phyloP scores from a whole-genome alignment of 495 filamentous ascomycete species.

The Glarea lozoyensis region DNA sequence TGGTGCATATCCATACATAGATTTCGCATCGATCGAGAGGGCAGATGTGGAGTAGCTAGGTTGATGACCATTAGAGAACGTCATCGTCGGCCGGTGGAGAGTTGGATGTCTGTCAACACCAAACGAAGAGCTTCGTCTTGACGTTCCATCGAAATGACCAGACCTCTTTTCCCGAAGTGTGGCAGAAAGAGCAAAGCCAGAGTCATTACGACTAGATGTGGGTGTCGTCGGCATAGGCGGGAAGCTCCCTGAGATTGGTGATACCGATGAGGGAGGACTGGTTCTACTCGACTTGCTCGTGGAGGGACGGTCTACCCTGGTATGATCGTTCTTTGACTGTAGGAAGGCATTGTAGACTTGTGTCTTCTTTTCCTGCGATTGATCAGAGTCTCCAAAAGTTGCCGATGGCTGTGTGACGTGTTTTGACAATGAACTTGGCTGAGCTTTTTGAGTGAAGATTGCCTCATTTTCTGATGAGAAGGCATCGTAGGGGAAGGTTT shows the following conservation, averaged over 20 bases:
- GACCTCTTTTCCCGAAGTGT: slow-evolving; percentile 90
- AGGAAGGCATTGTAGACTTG: slow-evolving; percentile 87
- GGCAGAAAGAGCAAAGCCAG: slow-evolving; percentile 74
- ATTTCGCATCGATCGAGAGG: slow-evolving; percentile 63
- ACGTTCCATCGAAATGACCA: slow-evolving; percentile 80
- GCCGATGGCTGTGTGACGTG: slow-evolving; percentile 83
- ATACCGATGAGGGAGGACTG: slow-evolving; percentile 79
- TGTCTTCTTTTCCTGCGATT: slow-evolving; percentile 31
- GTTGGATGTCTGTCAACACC: slow-evolving; percentile 63
- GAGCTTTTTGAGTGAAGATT: slow-evolving; percentile 62
- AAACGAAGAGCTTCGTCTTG: slow-evolving; percentile 84
- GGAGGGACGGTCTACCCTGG: slow-evolving; percentile 62
- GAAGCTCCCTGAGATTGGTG: slow-evolving; percentile 74
- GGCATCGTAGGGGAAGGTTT: slow-evolving; percentile 81
- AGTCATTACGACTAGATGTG: slow-evolving; percentile 81
- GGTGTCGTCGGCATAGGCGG: slow-evolving; percentile 64
- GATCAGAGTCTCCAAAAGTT: slow-evolving; percentile 65
- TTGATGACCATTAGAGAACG: slow-evolving; percentile 70
- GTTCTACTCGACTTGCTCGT: slow-evolving; percentile 69
- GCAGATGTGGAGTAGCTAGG: slow-evolving; percentile 79
- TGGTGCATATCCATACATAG: slow-evolving; percentile 77
- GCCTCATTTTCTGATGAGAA: slow-evolving; percentile 80
- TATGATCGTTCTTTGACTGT: slow-evolving; percentile 59
- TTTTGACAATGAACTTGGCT: slow-evolving; percentile 65
- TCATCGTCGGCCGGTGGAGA: slow-evolving; percentile 70